Conservation (phyloP, 2,329 filamentous ascomycete species). For the Aspergillus jensenii region DNA sequence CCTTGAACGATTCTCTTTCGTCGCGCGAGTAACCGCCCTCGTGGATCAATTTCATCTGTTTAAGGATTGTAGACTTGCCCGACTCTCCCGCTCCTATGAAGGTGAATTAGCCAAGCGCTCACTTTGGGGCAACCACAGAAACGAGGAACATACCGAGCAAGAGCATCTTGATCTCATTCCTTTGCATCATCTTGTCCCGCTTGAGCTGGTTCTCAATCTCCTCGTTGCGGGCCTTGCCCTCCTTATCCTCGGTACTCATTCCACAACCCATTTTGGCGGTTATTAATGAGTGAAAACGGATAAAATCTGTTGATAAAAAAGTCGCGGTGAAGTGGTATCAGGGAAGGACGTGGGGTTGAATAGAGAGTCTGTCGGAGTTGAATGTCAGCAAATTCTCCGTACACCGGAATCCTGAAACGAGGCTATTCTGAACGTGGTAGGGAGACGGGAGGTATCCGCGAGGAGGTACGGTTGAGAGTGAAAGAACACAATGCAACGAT, state of each 20-base stretch:
- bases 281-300: slow-evolving; percentile 15
- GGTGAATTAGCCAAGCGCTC: slow-evolving; percentile 15
- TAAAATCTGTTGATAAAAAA: slow-evolving; percentile 6
- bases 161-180: slow-evolving; percentile 99
- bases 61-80: slow-evolving; percentile 89
- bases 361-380: slow-evolving; percentile 8
- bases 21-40: slow-evolving; percentile 98
- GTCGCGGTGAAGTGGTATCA: slow-evolving; percentile 8
- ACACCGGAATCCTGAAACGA: slow-evolving; percentile 10
- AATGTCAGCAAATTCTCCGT: slow-evolving; percentile 17
- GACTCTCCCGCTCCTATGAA: slow-evolving; percentile 89
- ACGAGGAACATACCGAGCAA: slow-evolving; percentile 71
- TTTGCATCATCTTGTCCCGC: slow-evolving; percentile 96
- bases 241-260: slow-evolving; percentile 99
- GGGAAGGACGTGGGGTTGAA: slow-evolving; percentile 5
- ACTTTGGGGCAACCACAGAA: neutral
- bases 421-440: slow-evolving; percentile 16
- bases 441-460: slow-evolving; percentile 6
- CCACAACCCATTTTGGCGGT: slow-evolving; percentile 92
- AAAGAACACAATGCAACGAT: neutral
- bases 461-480: slow-evolving; percentile 12
- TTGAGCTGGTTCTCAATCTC: slow-evolving; percentile 99
- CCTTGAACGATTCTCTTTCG: slow-evolving; percentile 68
- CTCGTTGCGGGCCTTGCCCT: slow-evolving; percentile 99
- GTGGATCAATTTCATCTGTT: slow-evolving; percentile 99